Base-by-base conservation (phyloP, 2,329 filamentous ascomycete genomes). In the Colletotrichum sp. region DNA sequence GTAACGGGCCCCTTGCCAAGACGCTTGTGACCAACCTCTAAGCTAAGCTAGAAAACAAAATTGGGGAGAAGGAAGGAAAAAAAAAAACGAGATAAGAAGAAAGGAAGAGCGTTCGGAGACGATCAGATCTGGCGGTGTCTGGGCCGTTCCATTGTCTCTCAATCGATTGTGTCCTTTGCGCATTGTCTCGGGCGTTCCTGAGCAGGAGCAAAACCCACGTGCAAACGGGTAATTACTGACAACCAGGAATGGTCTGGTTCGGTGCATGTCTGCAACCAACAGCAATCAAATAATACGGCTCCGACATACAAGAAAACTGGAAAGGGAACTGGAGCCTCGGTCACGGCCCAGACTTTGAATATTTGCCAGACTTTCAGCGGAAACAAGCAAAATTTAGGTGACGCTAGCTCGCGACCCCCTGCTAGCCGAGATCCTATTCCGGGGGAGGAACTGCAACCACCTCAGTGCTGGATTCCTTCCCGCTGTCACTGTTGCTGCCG, bases 381-480 rank as follows among this genome's bases (percentile, higher is more conserved):
- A 71, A 75, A 72, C 62, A 72, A 72, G 69, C 69, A 63, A 66
- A 30, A 25, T 44, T 67, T 52, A 39, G 57, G n/a, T 39, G 36
- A 64, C 13, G 32, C n/a, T 62, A 39, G 65, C 69, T 72, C 55
- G 12, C 30, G 11, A 32, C 39, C 25, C 49, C 65, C 66, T 71
- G 69, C 52, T 72, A 49, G 36, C 69, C 36, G 52, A 71, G 61
- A 62, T 71, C 44, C 36, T 34, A 57, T 75, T 71, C 72, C 29
- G 49, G 71, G 65, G 44, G 44, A 52, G 44, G 71, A 69, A 73
- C 39, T 70, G 57, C 71, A 62, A 52, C 64, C 71, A 69, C 71
- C 30, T 30, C 57, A 29, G 27, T 13, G 44, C 49, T 55, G 55
- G 36, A 52, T 73, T 34, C 57, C 39, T 34, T 52, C n/a, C 32